Percentiles rank a stretch among this genome's conserved stretches.
phyloP scores from a whole-genome alignment of 1,139 yeast species.

The Yamadazyma kanchanaburiensis region DNA sequence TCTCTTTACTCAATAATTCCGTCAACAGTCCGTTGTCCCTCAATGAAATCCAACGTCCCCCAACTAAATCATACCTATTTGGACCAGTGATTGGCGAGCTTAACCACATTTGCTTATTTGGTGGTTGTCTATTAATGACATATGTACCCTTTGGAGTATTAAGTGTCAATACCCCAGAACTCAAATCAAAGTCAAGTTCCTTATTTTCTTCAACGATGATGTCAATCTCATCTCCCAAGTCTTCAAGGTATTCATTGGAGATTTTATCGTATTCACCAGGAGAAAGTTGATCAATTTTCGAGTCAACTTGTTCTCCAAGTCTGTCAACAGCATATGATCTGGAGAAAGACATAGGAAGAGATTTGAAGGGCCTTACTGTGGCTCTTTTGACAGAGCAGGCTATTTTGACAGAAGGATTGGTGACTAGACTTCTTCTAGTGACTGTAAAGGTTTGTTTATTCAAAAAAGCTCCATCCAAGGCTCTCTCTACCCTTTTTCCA shows the following conservation, averaged over 20 bases:
- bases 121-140: conserved; percentile 91
- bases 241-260: conserved; percentile 64
- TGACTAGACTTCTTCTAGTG: no score
- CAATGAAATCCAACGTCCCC: conserved; percentile 59
- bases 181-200: conserved; percentile 71
- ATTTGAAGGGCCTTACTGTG: no score
- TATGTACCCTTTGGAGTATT: conserved; percentile 68
- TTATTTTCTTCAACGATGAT: conserved; percentile 54
- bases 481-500: no score
- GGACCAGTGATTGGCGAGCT: conserved; percentile 95
- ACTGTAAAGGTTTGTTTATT: no score
- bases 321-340: conserved; percentile 17
- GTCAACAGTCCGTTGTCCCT: conserved; percentile 52
- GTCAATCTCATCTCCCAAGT: conserved; percentile 62
- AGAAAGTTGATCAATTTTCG: conserved; percentile 45
- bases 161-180: conserved; percentile 80
- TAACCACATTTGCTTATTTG: conserved; percentile 90
- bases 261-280: conserved; percentile 51
- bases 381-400: no score
- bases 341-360: background rate
- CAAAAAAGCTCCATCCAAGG: no score
- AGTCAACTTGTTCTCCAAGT: conserved; percentile 48
- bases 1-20: conserved; percentile 46
- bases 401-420: no score
- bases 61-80: conserved; percentile 56